phyloP scores from a whole-genome alignment of 148 eudicot genomes.

The Silene uniflora region DNA sequence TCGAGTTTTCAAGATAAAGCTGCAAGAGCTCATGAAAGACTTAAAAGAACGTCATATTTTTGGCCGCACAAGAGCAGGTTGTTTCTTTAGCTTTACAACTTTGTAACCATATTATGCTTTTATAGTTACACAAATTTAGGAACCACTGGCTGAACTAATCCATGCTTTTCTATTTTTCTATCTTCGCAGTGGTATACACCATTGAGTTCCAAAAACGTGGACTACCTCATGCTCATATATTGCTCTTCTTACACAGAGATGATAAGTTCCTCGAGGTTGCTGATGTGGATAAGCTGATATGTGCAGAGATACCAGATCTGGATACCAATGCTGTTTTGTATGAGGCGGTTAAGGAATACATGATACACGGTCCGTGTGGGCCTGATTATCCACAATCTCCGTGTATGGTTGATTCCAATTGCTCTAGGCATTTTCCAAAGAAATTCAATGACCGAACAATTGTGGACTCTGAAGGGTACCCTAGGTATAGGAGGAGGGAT shows the following conservation, averaged over 20 bases:
- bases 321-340: not conserved
- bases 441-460: not conserved
- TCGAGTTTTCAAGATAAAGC: no score
- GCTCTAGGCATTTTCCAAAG: slow-evolving; percentile 1
- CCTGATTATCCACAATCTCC: not conserved
- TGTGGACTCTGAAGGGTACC: not conserved
- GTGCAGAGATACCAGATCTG: not conserved
- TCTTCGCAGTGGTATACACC: not conserved
- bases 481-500: not conserved
- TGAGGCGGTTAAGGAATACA: not conserved
- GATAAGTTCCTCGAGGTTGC: not conserved
- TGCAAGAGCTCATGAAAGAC: no score
- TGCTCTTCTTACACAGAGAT: not conserved
- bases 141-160: no score
- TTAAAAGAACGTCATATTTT: no score
- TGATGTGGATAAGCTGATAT: not conserved
- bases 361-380: slow-evolving; percentile 11
- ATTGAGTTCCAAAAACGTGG: not conserved
- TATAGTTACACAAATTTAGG: no score
- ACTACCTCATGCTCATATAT: not conserved
- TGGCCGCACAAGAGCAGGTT: no score
- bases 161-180: no score
- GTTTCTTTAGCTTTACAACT: no score
- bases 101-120: no score
- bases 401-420: not conserved